Conservation (phyloP, 768 basidiomycete genomes). For the Lactarius trivialis region DNA sequence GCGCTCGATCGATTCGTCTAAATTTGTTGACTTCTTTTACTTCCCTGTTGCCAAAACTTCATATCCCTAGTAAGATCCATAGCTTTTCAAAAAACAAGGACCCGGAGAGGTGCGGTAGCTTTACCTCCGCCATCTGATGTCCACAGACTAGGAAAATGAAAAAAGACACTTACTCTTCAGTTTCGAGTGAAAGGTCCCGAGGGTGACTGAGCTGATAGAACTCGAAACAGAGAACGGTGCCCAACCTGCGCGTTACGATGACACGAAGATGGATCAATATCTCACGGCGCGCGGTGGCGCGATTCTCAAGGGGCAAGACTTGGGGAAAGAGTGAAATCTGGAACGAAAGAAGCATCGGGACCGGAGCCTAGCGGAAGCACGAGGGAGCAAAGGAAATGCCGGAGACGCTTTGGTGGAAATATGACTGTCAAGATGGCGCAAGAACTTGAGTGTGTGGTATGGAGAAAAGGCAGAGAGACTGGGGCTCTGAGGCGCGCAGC, state of each 20-base stretch:
- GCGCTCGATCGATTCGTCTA: neutral
- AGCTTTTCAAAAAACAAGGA: no score
- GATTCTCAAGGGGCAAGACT: neutral
- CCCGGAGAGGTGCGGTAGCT: no score
- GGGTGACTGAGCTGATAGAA: neutral
- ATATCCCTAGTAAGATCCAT: neutral
- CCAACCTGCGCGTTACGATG: neutral
- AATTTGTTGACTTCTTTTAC: neutral
- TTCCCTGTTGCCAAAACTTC: neutral
- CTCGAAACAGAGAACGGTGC: neutral
- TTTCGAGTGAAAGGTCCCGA: neutral
- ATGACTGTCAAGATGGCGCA: neutral
- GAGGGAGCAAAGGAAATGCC: neutral
- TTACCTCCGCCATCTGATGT: neutral
- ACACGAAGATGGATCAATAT: neutral
- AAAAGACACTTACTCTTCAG: neutral
- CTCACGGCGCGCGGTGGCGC: neutral
- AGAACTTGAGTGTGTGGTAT: neutral
- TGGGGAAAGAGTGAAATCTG: neutral
- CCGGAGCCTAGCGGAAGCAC: neutral
- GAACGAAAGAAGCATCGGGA: neutral
- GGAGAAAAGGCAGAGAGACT: neutral
- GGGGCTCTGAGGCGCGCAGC: no score
- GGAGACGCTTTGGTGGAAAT: neutral
- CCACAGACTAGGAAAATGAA: neutral